phyloP scores from a whole-genome alignment of 2,329 filamentous ascomycete species.

The Simplicillium aogashimaense region DNA sequence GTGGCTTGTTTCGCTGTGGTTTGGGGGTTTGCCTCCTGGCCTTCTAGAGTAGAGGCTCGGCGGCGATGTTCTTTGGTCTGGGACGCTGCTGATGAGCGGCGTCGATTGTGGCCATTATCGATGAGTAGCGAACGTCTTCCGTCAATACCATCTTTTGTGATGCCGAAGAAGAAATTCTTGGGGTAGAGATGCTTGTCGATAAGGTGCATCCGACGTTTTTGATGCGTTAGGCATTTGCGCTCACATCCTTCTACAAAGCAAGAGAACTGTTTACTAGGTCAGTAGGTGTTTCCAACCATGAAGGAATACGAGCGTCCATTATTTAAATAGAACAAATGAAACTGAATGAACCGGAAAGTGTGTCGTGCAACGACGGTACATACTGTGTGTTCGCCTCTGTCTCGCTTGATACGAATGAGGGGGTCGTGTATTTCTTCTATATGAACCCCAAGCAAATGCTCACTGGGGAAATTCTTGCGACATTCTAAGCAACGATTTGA shows the following conservation, averaged over 20 bases:
- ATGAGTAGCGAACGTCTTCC: conserved; percentile 69
- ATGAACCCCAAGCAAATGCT: conserved; percentile 71
- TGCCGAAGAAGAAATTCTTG: conserved; percentile 75
- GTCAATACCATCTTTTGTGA: conserved; percentile 86
- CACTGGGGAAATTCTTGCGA: conserved; percentile 76
- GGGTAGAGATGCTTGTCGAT: conserved; percentile 94
- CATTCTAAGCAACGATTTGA: conserved; percentile 80
- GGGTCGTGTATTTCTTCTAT: conserved; percentile 89
- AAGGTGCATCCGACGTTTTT: conserved; percentile 78
- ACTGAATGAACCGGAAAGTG: too few species aligned
- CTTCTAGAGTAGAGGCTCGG: conserved; percentile 21
- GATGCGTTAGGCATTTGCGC: conserved; percentile 69
- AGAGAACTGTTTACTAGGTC: conserved; percentile 47
- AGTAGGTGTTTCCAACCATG: neutral
- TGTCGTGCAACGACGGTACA: conserved; percentile 17
- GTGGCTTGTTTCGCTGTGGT: conserved; percentile 5
- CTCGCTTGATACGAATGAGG: conserved; percentile 59
- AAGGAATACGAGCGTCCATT: too few species aligned
- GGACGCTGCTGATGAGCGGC: conserved; percentile 33
- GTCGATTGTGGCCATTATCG: conserved; percentile 38
- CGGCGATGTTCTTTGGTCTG: conserved; percentile 21
- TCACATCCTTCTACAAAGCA: conserved; percentile 90
- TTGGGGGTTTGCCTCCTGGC: conserved; percentile 9
- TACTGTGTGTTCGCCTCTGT: conserved; percentile 80
- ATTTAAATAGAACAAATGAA: too few species aligned